Evolutionary conservation across 139 green algal species (phyloP).

Genomic region (Spirogloea muscicola): DNA sequence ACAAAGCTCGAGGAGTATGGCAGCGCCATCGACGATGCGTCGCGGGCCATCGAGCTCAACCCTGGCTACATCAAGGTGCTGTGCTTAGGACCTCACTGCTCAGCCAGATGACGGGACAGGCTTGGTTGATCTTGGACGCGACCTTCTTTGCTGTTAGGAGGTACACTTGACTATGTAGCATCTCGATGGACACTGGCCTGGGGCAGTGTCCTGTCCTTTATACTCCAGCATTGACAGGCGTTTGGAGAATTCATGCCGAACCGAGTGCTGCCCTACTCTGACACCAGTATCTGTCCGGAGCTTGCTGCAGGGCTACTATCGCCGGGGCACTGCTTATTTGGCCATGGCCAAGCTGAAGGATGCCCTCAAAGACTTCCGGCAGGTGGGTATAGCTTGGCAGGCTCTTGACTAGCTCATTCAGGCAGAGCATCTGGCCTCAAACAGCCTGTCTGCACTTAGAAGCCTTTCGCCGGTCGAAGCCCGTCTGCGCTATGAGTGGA

Average conservation of each 20-base stretch:
- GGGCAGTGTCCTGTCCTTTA: too few relatives aligned
- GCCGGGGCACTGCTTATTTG: constrained; percentile 81
- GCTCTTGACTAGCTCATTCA: not conserved
- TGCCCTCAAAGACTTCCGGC: constrained; percentile 83
- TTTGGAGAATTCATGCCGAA: too few relatives aligned
- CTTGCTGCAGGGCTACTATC: constrained; percentile 95
- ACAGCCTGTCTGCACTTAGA: not conserved
- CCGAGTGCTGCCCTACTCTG: too few relatives aligned
- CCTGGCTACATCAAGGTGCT: too few relatives aligned
- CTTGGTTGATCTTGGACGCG: too few relatives aligned
- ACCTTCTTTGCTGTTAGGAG: too few relatives aligned
- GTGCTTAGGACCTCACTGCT: not conserved
- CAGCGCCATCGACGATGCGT: constrained; percentile 81
- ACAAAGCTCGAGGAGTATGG: constrained; percentile 87
- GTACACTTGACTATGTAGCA: too few relatives aligned
- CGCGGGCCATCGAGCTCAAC: constrained; percentile 76
- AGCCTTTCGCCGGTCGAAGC: not conserved
- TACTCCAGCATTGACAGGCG: too few relatives aligned
- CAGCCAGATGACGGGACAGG: not conserved
- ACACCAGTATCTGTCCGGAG: too few relatives aligned
- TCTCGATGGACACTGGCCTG: too few relatives aligned
- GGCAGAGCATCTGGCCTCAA: not conserved
- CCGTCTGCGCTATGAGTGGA: not conserved
- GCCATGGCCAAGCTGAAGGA: constrained; percentile 82
- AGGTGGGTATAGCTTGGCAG: constrained; percentile 38